A percentile compares a stretch with the other conserved stretches of the same genome.
Conservation (phyloP, 164 flowering plant species). For the Hamamelis virginiana region DNA sequence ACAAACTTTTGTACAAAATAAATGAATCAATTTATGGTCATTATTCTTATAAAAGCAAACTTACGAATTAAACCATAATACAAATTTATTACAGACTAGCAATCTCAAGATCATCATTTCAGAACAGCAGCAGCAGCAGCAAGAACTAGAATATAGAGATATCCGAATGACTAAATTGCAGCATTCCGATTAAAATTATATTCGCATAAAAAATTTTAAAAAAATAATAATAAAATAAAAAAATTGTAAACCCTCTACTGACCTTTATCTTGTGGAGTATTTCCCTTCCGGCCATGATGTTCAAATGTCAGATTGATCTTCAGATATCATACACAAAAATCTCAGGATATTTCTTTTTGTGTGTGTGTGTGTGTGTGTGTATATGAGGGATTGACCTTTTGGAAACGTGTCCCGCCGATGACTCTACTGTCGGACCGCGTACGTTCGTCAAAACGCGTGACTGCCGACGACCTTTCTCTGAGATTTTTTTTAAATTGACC, state of each 20-base stretch:
- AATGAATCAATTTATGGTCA: too few relatives aligned
- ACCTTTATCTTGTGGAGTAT: constrained; percentile 45
- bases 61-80: not conserved
- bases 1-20: too few relatives aligned
- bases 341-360: too few relatives aligned
- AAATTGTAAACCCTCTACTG: not conserved
- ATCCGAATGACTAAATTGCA: not conserved
- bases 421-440: too few relatives aligned
- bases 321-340: not conserved
- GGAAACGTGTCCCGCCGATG: too few relatives aligned
- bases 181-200: too few relatives aligned
- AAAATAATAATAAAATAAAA: too few relatives aligned
- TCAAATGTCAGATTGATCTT: not conserved
- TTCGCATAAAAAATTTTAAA: too few relatives aligned
- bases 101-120: not conserved
- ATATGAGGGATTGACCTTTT: not conserved
- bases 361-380: not conserved
- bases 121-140: not conserved
- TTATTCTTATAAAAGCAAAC: too few relatives aligned
- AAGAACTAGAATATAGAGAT: not conserved
- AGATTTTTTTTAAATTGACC: too few relatives aligned
- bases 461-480: too few relatives aligned
- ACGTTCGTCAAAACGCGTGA: too few relatives aligned
- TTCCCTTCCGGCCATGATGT: constrained; percentile 34
- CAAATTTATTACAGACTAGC: not conserved